phyloP scores from a whole-genome alignment of 1,284 basidiomycete genomes.

The Papiliotrema fonsecae region DNA sequence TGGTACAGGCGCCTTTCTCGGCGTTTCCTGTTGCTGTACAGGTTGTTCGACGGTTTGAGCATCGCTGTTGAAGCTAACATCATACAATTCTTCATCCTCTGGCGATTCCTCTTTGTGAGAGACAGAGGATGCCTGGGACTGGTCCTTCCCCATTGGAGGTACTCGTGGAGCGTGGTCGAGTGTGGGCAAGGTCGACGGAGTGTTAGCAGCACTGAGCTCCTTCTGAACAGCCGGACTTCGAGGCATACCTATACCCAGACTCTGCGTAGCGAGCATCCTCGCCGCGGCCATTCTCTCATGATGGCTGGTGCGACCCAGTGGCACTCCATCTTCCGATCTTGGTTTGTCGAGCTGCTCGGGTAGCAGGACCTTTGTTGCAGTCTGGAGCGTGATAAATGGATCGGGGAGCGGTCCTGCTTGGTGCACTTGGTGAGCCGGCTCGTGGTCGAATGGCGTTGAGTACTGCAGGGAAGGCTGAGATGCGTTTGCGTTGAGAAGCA shows the following conservation, averaged over 20 bases:
- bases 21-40: no score
- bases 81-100: slow-evolving; percentile 13
- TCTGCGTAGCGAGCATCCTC: slow-evolving; percentile 41
- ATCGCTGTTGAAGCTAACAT: slow-evolving; percentile 21
- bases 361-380: slow-evolving; percentile 35
- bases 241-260: slow-evolving; percentile 43
- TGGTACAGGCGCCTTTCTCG: slow-evolving; percentile 22
- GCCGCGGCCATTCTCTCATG: slow-evolving; percentile 42
- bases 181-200: neutral
- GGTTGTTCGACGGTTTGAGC: no score
- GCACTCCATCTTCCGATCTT: slow-evolving; percentile 62
- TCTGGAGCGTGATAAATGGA: slow-evolving; percentile 48
- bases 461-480: slow-evolving; percentile 27
- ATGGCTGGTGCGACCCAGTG: slow-evolving; percentile 67
- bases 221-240: slow-evolving; percentile 18
- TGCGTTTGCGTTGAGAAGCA: slow-evolving; percentile 42
- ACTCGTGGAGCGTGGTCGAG: no score
- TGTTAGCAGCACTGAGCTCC: slow-evolving; percentile 7
- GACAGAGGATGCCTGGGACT: slow-evolving; percentile 3
- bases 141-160: slow-evolving; percentile 8
- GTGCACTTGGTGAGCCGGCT: slow-evolving; percentile 24
- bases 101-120: neutral
- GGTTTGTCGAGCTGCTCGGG: slow-evolving; percentile 43
- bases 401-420: slow-evolving; percentile 45
- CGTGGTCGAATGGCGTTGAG: slow-evolving; percentile 7